Percentiles rank a stretch among this genome's conserved stretches.
These are phyloP conservation scores for Paramarasmius palmivorus DNA, from an alignment of 1,284 basidiomycete genomes.

Conservation along the genomic window DNA sequence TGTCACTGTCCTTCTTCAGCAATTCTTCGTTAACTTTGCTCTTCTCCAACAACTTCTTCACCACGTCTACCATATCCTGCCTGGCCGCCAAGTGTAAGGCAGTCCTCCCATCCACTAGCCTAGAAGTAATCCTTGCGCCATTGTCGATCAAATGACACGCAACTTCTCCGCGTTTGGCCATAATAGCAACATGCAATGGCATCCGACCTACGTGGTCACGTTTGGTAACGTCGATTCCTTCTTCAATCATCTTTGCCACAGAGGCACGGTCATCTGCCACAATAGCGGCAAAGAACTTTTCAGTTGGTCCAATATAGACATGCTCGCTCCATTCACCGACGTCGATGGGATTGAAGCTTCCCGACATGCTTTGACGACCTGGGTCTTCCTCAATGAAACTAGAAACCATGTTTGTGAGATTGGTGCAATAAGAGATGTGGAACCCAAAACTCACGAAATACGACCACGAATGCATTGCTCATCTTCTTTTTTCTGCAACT, in stretches of 20 bases:
- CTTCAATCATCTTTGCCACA: conserved; percentile 40
- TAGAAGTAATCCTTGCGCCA: conserved; percentile 52
- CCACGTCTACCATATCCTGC: conserved; percentile 37
- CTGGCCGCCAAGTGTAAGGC: conserved; percentile 58
- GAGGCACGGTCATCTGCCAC: conserved; percentile 37
- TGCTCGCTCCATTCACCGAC: conserved; percentile 63
- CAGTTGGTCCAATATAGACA: conserved; percentile 53
- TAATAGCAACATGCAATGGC: conserved; percentile 53
- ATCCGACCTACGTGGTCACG: conserved; percentile 62
- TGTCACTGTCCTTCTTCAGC: conserved; percentile 29
- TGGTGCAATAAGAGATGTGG: neutral
- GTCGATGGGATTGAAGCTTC: conserved; percentile 66
- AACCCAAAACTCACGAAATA: conserved; percentile 38
- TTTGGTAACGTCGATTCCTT: conserved; percentile 45
- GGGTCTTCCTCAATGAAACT: conserved; percentile 61
- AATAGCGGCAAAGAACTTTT: conserved; percentile 56
- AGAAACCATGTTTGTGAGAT: neutral
- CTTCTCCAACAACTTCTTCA: conserved; percentile 49
- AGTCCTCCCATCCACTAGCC: conserved; percentile 54
- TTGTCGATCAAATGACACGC: conserved; percentile 52
- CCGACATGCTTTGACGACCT: conserved; percentile 58
- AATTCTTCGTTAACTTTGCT: conserved; percentile 42
- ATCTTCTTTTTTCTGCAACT: conserved; percentile 51
- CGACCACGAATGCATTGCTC: conserved; percentile 53
- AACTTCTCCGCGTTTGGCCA: conserved; percentile 44